phyloP scores from a whole-genome alignment of 768 basidiomycete genomes.

The Collybiopsis luxurians region DNA sequence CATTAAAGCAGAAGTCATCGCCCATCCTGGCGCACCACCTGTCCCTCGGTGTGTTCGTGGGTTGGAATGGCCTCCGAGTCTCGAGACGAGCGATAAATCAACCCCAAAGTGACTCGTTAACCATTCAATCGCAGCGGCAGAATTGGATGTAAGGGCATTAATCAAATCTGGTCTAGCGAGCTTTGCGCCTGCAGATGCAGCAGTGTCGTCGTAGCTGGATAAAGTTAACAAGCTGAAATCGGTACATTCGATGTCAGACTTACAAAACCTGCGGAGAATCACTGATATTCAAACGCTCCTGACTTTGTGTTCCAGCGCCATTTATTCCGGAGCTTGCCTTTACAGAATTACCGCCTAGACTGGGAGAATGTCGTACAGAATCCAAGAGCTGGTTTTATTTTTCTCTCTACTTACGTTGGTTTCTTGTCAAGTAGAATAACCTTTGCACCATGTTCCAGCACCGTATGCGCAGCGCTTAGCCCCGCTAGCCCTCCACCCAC shows the following conservation, averaged over 20 bases:
- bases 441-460: constrained; percentile 70
- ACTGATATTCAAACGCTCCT: constrained; percentile 14
- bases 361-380: background rate
- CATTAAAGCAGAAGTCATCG: constrained; percentile 22
- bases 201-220: constrained; percentile 17
- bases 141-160: constrained; percentile 21
- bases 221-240: background rate
- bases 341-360: constrained; percentile 12
- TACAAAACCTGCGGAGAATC: constrained; percentile 19
- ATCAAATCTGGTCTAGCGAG: constrained; percentile 21
- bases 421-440: constrained; percentile 63
- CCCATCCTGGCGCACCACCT: constrained; percentile 23
- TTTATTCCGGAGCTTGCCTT: constrained; percentile 29
- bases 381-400: background rate
- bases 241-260: background rate
- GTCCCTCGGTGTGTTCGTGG: constrained; percentile 6
- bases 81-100: constrained; percentile 24
- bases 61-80: background rate
- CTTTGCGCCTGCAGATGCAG: constrained; percentile 16
- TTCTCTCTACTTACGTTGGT: constrained; percentile 15
- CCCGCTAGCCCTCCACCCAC: constrained; percentile 72
- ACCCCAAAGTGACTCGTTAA: constrained; percentile 18
- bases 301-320: constrained; percentile 20
- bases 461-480: constrained; percentile 74
- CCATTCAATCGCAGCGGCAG: constrained; percentile 22